phyloP scores from a whole-genome alignment of 2,329 filamentous ascomycete genomes.

The Keithomyces neogunnii region DNA sequence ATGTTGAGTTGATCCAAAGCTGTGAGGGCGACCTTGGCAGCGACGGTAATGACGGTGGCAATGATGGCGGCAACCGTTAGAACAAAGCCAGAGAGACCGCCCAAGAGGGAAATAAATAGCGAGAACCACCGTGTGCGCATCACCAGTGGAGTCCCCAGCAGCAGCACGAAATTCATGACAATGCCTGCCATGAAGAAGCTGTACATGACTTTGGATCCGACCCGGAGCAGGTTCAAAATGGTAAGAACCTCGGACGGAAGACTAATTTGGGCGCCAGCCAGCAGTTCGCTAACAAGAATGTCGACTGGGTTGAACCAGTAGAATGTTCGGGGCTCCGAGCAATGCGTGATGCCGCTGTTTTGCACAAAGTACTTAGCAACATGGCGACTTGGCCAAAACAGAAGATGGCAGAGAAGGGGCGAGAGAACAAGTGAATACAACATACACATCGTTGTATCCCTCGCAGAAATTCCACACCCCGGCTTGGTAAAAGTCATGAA shows the following conservation, averaged over 20 bases:
- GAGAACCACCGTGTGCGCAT: slow-evolving; percentile 52
- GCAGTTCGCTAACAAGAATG: slow-evolving; percentile 70
- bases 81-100: slow-evolving; percentile 58
- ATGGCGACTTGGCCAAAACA: no score
- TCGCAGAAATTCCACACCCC: slow-evolving; percentile 91
- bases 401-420: not conserved
- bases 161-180: slow-evolving; percentile 62
- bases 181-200: slow-evolving; percentile 70
- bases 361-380: no score
- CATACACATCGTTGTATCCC: slow-evolving; percentile 61
- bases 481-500: slow-evolving; percentile 92
- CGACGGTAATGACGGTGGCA: slow-evolving; percentile 75
- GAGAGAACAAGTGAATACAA: slow-evolving; percentile 2
- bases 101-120: slow-evolving; percentile 58
- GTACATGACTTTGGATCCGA: slow-evolving; percentile 81
- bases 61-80: slow-evolving; percentile 64
- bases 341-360: slow-evolving; percentile 61
- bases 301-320: slow-evolving; percentile 91
- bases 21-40: slow-evolving; percentile 70
- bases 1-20: slow-evolving; percentile 71
- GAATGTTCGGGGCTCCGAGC: slow-evolving; percentile 58
- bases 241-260: slow-evolving; percentile 66
- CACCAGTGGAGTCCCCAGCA: slow-evolving; percentile 55
- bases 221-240: slow-evolving; percentile 64
- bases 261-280: slow-evolving; percentile 75